phyloP scores from a whole-genome alignment of 1,284 basidiomycete genomes.

The Rugosomyces carneus region DNA sequence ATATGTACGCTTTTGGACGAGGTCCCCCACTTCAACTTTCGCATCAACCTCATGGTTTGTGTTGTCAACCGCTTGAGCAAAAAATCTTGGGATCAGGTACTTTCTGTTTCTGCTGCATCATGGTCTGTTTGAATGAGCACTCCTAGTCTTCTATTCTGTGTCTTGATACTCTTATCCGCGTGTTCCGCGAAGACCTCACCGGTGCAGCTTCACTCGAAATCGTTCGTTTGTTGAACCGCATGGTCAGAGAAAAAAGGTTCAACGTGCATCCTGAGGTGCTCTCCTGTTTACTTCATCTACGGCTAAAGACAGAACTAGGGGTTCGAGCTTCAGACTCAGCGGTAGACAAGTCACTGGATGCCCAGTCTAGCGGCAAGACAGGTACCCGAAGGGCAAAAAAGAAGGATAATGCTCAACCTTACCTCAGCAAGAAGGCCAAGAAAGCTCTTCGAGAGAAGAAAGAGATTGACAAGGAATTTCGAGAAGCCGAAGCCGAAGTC shows the following conservation, averaged over 20 bases:
- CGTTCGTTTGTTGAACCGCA: constrained; percentile 88
- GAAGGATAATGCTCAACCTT: constrained; percentile 57
- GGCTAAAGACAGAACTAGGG: constrained; percentile 84
- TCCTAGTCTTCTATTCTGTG: constrained; percentile 74
- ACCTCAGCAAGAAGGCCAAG: constrained; percentile 84
- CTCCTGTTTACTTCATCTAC: constrained; percentile 79
- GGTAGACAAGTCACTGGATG: constrained; percentile 48
- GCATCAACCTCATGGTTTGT: constrained; percentile 86
- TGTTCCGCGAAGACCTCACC: constrained; percentile 77
- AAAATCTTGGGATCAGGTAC: constrained; percentile 82
- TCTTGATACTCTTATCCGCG: constrained; percentile 70
- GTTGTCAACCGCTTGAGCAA: constrained; percentile 82
- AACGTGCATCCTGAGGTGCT: constrained; percentile 88
- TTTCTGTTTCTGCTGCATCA: constrained; percentile 19
- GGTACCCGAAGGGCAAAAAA: constrained; percentile 47
- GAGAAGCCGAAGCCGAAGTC: constrained; percentile 91
- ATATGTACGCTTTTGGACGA: constrained; percentile 84
- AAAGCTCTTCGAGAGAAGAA: constrained; percentile 78
- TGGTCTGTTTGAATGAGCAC: neutral
- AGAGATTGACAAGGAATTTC: constrained; percentile 85
- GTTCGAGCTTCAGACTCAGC: constrained; percentile 68
- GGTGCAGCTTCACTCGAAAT: constrained; percentile 83
- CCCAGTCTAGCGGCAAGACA: constrained; percentile 25
- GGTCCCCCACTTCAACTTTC: constrained; percentile 96
- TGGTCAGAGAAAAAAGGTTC: constrained; percentile 93